Base-by-base conservation (phyloP, 345 rosid genomes). In the Brassica nigra region DNA sequence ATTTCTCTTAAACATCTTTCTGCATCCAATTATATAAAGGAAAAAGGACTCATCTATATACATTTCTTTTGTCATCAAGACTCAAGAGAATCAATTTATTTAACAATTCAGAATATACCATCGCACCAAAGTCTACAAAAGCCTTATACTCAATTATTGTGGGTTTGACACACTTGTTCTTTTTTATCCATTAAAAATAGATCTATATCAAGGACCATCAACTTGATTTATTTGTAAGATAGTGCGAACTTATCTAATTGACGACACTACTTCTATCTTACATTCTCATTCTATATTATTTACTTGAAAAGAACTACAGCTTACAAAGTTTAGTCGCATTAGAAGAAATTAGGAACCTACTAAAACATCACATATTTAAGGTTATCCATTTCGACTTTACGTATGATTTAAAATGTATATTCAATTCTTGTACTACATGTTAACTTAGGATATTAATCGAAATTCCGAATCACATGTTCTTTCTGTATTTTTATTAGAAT, bases 201-300 rank as follows among this genome's bases (percentile, higher is more conserved):
- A 39, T 66, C 71, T 15, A 16, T 39, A 66, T 39, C 70, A 37
- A 37, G 15, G 70, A 66, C 70, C 28, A 66, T 34, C 30, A 30
- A 37, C 27, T 66, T 63, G 20, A 15, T 30, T 27, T 68, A 4
- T n/a, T 3, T n/a, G 6, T 55, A 31, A 39, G 11, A 39, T 66
- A 28, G 11, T 30, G n/a, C 28, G 16, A 7, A 69, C 61, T 14
- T 68, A n/a, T 44, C 23, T 14, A 44, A 68, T 28, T 37, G 55
- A 14, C 7, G 4, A 16, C 58, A 36, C 70, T 59, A 27, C n/a
- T 59, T 59, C 33, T 58, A 57, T 59, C 64, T 23, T 59, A 23
- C 30, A 20, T 59, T 59, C 15, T 59, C 64, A 59, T 1, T 27
- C 64, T 4, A 10, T 59, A 59, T 59, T 59, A 59, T 23, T 58